Evolutionary conservation across 805 yeast species (phyloP).

Genomic region (Metschnikowia bowlesiae): DNA sequence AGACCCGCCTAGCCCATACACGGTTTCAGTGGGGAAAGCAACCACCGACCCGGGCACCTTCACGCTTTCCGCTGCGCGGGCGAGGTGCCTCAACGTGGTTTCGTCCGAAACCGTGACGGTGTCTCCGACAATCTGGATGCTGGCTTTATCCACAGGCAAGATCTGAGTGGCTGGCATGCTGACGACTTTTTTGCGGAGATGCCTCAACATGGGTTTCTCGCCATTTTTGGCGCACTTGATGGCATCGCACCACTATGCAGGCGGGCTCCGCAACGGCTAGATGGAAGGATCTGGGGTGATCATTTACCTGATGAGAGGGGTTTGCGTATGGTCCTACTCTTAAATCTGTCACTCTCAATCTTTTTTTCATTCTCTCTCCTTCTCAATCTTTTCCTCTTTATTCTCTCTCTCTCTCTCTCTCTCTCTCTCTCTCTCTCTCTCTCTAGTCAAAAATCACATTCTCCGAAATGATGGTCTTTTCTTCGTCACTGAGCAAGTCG

Average conservation of each 20-base stretch:
- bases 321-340: neutral
- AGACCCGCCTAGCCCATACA: slow-evolving; percentile 91
- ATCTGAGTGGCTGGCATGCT: slow-evolving; percentile 29
- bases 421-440: too few species aligned
- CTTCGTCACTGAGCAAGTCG: slow-evolving; percentile 45
- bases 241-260: slow-evolving; percentile 3
- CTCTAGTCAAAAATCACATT: slow-evolving; percentile 32
- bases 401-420: too few species aligned
- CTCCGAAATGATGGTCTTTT: slow-evolving; percentile 51
- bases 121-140: slow-evolving; percentile 47
- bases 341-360: neutral
- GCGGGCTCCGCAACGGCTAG: neutral
- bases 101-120: slow-evolving; percentile 47
- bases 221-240: neutral
- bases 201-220: slow-evolving; percentile 5
- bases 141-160: slow-evolving; percentile 49
- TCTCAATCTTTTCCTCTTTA: neutral
- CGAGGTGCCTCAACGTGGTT: slow-evolving; percentile 47
- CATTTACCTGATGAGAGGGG: too few species aligned
- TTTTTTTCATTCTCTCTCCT: neutral
- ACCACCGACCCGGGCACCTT: slow-evolving; percentile 43
- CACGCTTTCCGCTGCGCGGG: slow-evolving; percentile 41
- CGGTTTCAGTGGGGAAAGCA: slow-evolving; percentile 97
- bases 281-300: too few species aligned
- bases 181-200: slow-evolving; percentile 3